A percentile compares a stretch with the other conserved stretches of the same genome.
phyloP scores from a whole-genome alignment of 495 filamentous ascomycete species.

The Glutinoglossum americanum region DNA sequence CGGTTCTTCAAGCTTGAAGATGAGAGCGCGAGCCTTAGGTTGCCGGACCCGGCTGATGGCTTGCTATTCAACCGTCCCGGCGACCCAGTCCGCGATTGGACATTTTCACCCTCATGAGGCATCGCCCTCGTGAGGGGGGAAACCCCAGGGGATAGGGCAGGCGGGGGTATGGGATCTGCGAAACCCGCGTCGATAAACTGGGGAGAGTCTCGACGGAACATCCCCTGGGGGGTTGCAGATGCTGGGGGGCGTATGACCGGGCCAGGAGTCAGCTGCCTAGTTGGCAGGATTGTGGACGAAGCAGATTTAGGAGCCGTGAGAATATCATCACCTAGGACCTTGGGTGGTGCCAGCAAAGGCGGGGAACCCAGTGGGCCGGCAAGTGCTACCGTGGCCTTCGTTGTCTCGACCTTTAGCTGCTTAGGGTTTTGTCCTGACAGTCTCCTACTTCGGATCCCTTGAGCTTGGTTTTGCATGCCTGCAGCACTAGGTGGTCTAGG shows the following conservation, averaged over 20 bases:
- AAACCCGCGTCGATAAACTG: not conserved
- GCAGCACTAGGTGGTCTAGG: slow-evolving; percentile 18
- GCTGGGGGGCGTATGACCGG: slow-evolving; percentile 9
- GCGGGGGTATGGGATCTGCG: not conserved
- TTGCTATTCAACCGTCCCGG: not conserved
- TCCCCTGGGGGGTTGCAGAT: slow-evolving; percentile 3
- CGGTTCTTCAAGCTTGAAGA: slow-evolving; percentile 54
- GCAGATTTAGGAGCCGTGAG: not conserved
- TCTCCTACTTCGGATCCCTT: slow-evolving; percentile 54
- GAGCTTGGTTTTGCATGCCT: slow-evolving; percentile 16
- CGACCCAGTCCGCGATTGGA: not conserved
- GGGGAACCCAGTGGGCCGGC: not conserved
- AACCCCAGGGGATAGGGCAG: not conserved
- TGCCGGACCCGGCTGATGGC: slow-evolving; percentile 12
- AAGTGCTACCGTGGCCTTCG: not conserved
- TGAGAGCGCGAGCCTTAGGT: slow-evolving; percentile 57
- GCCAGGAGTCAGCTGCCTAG: not conserved
- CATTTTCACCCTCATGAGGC: not conserved
- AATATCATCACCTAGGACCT: not conserved
- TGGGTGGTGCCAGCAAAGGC: not conserved
- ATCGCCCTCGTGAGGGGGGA: not conserved
- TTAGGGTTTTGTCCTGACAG: slow-evolving; percentile 59
- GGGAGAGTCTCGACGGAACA: not conserved
- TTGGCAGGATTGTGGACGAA: not conserved
- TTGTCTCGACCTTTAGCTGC: slow-evolving; percentile 72